Evolutionary conservation across 2,329 filamentous ascomycete species (phyloP).

Genomic region (Iodosphaeria phyllophila): DNA sequence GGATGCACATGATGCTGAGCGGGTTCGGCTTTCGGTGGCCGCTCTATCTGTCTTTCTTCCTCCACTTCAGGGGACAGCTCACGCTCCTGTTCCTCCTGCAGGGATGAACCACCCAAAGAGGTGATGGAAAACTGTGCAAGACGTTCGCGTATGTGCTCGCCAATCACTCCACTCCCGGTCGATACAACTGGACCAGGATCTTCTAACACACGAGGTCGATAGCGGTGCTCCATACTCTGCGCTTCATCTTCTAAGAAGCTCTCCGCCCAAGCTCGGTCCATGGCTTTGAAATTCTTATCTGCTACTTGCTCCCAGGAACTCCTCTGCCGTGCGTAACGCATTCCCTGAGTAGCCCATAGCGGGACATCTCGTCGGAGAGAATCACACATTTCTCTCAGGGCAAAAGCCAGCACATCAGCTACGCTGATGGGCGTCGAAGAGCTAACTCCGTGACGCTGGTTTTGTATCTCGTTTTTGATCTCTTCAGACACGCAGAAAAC

Average conservation of each 20-base stretch:
- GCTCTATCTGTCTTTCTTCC: slow-evolving; percentile 34
- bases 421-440: slow-evolving; percentile 19
- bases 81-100: slow-evolving; percentile 50
- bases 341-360: slow-evolving; percentile 42
- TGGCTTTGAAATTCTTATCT: background rate
- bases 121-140: slow-evolving; percentile 17
- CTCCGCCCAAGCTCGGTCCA: slow-evolving; percentile 14
- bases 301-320: slow-evolving; percentile 13
- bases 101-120: slow-evolving; percentile 12
- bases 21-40: slow-evolving; percentile 20
- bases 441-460: slow-evolving; percentile 5
- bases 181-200: too few species aligned
- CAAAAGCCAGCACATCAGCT: slow-evolving; percentile 38
- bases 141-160: too few species aligned
- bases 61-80: slow-evolving; percentile 48
- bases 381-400: slow-evolving; percentile 34
- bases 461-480: slow-evolving; percentile 32
- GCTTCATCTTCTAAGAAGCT: slow-evolving; percentile 37
- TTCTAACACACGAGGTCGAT: too few species aligned
- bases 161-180: too few species aligned
- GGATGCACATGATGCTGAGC: slow-evolving; percentile 21
- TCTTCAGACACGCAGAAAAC: slow-evolving; percentile 41
- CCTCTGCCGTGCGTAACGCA: slow-evolving; percentile 24
- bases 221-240: slow-evolving; percentile 29
- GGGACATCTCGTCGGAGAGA: slow-evolving; percentile 30